phyloP scores from a whole-genome alignment of 2,329 filamentous ascomycete species.

The Beauveria scarabaeidicola region DNA sequence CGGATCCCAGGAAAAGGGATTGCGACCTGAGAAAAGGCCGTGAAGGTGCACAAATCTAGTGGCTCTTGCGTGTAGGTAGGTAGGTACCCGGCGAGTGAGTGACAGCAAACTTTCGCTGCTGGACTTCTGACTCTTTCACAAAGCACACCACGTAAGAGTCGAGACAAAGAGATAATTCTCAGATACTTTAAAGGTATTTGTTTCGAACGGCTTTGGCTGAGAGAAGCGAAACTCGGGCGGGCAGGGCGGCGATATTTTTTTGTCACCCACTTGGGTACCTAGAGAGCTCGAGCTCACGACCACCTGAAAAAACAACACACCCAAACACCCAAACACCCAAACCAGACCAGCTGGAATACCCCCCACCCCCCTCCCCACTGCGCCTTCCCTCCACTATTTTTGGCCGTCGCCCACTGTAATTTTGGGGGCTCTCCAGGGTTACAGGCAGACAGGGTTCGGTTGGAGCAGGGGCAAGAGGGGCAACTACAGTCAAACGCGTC shows the following conservation, averaged over 20 bases:
- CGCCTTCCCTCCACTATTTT: neutral
- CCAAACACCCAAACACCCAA: too few species aligned
- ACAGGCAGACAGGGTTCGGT: neutral
- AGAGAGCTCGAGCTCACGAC: neutral
- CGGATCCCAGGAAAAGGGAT: neutral
- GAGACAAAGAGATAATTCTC: too few species aligned
- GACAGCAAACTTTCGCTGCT: too few species aligned
- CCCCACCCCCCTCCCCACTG: neutral
- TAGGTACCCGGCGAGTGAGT: too few species aligned
- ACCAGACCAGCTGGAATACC: neutral
- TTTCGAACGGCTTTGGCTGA: too few species aligned
- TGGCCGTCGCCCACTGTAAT: neutral
- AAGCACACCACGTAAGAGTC: too few species aligned
- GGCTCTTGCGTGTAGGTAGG: too few species aligned
- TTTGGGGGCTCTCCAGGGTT: neutral
- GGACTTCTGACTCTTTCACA: too few species aligned
- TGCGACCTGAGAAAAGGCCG: neutral
- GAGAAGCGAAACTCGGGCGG: too few species aligned
- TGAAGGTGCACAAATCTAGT: neutral
- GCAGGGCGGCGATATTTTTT: too few species aligned
- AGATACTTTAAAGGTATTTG: too few species aligned
- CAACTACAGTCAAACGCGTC: neutral
- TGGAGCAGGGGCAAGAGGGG: neutral
- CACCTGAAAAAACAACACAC: neutral
- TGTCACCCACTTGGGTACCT: too few species aligned